A percentile compares a stretch with the other conserved stretches of the same genome.
Conservation (phyloP, 1,284 basidiomycete genomes). For the Trichosporon coremiiforme region DNA sequence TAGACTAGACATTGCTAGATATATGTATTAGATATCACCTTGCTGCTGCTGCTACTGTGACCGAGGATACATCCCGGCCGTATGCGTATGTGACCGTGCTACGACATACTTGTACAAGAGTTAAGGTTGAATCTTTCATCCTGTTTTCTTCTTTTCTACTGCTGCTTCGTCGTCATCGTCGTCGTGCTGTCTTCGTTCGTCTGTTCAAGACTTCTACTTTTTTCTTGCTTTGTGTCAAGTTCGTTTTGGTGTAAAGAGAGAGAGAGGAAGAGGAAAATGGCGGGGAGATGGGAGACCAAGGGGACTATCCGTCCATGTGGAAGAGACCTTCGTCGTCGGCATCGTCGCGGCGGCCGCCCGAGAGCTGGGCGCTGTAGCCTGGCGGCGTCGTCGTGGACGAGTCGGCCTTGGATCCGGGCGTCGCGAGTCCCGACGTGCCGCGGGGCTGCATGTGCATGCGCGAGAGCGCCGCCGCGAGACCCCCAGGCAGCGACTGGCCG, state of each 20-base stretch:
- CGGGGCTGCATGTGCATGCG: slow-evolving; percentile 51
- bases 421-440: slow-evolving; percentile 24
- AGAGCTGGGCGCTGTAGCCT: background rate
- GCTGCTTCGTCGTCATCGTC: background rate
- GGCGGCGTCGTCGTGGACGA: slow-evolving; percentile 17
- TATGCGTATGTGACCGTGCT: slow-evolving; percentile 12
- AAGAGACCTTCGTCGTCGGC: slow-evolving; percentile 34
- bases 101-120: slow-evolving; percentile 10
- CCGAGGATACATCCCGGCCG: background rate
- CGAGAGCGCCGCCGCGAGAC: slow-evolving; percentile 53
- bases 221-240: slow-evolving; percentile 11
- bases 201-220: slow-evolving; percentile 5
- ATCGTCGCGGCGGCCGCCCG: slow-evolving; percentile 26
- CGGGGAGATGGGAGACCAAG: background rate
- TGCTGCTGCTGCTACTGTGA: background rate
- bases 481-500: slow-evolving; percentile 54
- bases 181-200: background rate
- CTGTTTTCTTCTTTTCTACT: slow-evolving; percentile 8
- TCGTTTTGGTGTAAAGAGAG: background rate
- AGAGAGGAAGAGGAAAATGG: background rate
- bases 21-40: too few species aligned
- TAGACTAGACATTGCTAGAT: background rate
- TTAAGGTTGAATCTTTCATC: background rate
- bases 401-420: background rate
- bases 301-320: slow-evolving; percentile 33